Base-by-base conservation (phyloP, 805 yeast species). In the Kockiozyma suomiensis region DNA sequence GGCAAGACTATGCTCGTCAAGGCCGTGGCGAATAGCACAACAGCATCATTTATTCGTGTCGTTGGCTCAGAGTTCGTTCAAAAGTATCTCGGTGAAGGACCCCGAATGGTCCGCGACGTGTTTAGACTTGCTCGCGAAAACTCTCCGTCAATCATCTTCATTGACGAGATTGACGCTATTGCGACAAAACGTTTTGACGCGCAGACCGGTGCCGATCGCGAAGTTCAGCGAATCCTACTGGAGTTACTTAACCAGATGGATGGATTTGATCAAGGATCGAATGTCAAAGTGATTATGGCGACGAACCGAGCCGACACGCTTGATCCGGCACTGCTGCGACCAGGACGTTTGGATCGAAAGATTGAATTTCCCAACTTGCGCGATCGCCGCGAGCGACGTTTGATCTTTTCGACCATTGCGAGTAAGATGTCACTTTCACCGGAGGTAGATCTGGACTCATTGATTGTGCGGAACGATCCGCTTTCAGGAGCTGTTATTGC, bases 121-220 rank as follows among this genome's bases (percentile, higher is more conserved):
- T 94, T 94, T 79, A 81, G 98, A 72, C 82, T 94, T 65, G 99
- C 99, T 6, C 84, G 98, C 72, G 99, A 94, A 74, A 94, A 94
- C 76, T 85, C 97, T 0, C 99, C 99, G 5, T 85, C 97, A 8
- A 94, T 94, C 71, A 94, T 94, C 63, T 94, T 94, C 76, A 94
- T 94, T 69, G 99, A 94, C 79, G 99, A 94, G 79, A 92, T 94
- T 70, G 99, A 94, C 77, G 97, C 99, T 35, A 94, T 94, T 75
- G 99, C 99, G 57, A 94, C 99, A 42, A 94, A 94, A 76, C 89
- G 99, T 78, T 94, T 94, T 71, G 99, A 94, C 77, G 99, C 99
- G 25, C 99, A 94, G 79, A 94, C 99, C 2, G 99, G 99, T 74
- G 98, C 99, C 37, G 99, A 94, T 78, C 86, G 99, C 77, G 99